Evolutionary conservation across 768 basidiomycete species (phyloP).

Genomic region (Leccinum obscurum): DNA sequence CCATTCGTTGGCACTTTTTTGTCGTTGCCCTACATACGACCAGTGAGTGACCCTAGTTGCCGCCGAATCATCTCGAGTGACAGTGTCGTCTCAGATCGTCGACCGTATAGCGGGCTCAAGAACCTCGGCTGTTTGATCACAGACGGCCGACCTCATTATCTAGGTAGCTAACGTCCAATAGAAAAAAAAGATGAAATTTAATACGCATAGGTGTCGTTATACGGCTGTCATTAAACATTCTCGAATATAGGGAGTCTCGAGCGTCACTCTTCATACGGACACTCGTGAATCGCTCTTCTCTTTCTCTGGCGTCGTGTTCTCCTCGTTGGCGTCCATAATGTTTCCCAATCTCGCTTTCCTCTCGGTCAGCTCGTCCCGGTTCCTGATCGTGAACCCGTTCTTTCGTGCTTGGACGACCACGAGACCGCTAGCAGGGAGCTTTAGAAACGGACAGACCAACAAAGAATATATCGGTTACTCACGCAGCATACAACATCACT

Average conservation of each 20-base stretch:
- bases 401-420: slow-evolving; percentile 51
- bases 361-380: slow-evolving; percentile 42
- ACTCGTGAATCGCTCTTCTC: slow-evolving; percentile 17
- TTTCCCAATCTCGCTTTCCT: slow-evolving; percentile 11
- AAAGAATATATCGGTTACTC: slow-evolving; percentile 25
- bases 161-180: slow-evolving; percentile 12
- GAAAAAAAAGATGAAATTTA: slow-evolving; percentile 18
- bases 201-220: slow-evolving; percentile 9
- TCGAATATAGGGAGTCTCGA: background rate
- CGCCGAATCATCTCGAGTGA: slow-evolving; percentile 7
- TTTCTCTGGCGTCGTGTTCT: slow-evolving; percentile 15
- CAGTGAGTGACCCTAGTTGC: slow-evolving; percentile 47
- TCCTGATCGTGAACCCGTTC: slow-evolving; percentile 50
- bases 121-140: slow-evolving; percentile 64
- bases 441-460: background rate
- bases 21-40: slow-evolving; percentile 83
- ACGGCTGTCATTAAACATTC: background rate
- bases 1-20: slow-evolving; percentile 88
- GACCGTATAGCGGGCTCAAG: slow-evolving; percentile 82
- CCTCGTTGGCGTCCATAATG: background rate
- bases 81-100: slow-evolving; percentile 49
- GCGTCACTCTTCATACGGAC: slow-evolving; percentile 8
- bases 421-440: slow-evolving; percentile 43
- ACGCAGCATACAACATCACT: slow-evolving; percentile 60
- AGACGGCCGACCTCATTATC: background rate